These are phyloP conservation scores for Sphaerulina musiva DNA, from an alignment of 2,329 filamentous ascomycete genomes.

Conservation along the genomic window DNA sequence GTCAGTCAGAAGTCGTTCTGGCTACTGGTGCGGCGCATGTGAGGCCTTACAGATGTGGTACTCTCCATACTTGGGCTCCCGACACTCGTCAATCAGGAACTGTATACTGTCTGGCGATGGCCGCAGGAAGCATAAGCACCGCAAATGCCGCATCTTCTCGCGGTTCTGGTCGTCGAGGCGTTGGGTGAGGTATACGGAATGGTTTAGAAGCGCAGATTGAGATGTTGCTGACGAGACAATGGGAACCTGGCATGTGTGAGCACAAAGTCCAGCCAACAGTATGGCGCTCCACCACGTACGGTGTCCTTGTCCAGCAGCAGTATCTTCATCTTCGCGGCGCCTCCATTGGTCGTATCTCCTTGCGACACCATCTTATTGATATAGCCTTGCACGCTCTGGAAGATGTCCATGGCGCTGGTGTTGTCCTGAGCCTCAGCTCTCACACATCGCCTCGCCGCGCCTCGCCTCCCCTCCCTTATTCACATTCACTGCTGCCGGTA, in stretches of 20 bases:
- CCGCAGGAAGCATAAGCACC: constrained; percentile 86
- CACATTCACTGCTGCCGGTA: background rate
- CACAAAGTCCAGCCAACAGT: background rate
- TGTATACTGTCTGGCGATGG: constrained; percentile 91
- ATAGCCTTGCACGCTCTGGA: constrained; percentile 88
- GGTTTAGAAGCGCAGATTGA: constrained; percentile 86
- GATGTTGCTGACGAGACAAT: constrained; percentile 94
- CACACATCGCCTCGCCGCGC: background rate
- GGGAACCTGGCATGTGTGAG: constrained; percentile 52
- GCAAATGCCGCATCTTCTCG: constrained; percentile 96
- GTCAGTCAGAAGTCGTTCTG: constrained; percentile 32
- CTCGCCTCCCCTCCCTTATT: background rate
- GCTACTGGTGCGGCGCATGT: background rate
- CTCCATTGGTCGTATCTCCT: constrained; percentile 50
- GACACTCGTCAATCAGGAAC: constrained; percentile 85
- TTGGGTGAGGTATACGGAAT: constrained; percentile 97
- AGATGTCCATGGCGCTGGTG: constrained; percentile 68
- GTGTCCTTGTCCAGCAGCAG: constrained; percentile 89
- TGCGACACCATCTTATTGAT: constrained; percentile 91
- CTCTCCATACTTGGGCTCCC: constrained; percentile 95
- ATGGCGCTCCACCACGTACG: constrained; percentile 39
- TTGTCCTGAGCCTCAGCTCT: constrained; percentile 2
- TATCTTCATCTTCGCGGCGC: constrained; percentile 95
- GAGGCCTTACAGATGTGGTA: constrained; percentile 67
- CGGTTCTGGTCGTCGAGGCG: constrained; percentile 81